A percentile compares a stretch with the other conserved stretches of the same genome.
phyloP scores from a whole-genome alignment of 2,329 filamentous ascomycete genomes.

The Aspergillus ruber region DNA sequence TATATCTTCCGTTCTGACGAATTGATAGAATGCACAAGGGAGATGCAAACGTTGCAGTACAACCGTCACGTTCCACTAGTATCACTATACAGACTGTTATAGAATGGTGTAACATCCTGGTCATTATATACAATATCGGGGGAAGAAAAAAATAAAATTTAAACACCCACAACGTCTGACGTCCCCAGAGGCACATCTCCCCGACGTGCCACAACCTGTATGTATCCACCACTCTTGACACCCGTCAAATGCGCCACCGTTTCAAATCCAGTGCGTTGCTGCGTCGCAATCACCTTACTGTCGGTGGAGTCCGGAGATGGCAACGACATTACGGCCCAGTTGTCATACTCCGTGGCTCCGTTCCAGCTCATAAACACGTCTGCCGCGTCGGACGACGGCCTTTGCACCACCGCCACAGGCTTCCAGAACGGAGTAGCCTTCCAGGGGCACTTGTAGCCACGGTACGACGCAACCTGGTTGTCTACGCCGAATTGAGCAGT shows the following conservation, averaged over 20 bases:
- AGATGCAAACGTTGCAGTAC: not conserved
- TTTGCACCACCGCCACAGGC: constrained; percentile 15
- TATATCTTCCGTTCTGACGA: no score
- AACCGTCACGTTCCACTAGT: no score
- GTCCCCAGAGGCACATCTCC: constrained; percentile 18
- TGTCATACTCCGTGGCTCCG: constrained; percentile 31
- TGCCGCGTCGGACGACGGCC: constrained; percentile 9
- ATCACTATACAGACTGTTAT: no score
- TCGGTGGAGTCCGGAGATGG: constrained; percentile 12
- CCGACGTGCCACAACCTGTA: constrained; percentile 25
- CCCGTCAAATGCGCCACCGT: constrained; percentile 13
- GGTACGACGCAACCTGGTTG: constrained; percentile 27
- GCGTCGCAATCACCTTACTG: constrained; percentile 14
- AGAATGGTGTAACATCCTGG: not conserved
- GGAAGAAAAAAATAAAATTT: not conserved
- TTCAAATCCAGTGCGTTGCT: constrained; percentile 24
- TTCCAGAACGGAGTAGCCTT: constrained; percentile 24
- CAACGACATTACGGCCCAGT: constrained; percentile 29
- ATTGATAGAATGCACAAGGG: not conserved
- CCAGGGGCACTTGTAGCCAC: constrained; percentile 31
- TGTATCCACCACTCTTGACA: constrained; percentile 9
- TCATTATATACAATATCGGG: not conserved
- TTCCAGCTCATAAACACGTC: constrained; percentile 35
- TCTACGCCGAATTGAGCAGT: constrained; percentile 27
- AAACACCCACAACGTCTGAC: constrained; percentile 13